Conservation (phyloP, 1,284 basidiomycete species). For the Coniferiporia sulphurascens region DNA sequence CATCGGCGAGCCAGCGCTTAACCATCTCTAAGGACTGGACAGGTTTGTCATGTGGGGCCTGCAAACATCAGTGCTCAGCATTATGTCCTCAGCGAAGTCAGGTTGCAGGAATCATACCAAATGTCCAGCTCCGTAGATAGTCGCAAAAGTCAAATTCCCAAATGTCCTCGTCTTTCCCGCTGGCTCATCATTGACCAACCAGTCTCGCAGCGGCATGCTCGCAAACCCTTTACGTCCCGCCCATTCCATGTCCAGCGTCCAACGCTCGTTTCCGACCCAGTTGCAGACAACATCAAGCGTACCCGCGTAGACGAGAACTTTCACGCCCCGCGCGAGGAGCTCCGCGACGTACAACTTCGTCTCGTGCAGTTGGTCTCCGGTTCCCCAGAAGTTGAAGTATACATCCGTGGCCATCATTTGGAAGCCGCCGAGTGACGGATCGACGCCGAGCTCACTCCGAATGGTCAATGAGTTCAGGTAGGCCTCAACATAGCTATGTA, state of each 20-base stretch:
- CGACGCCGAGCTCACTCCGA: constrained; percentile 56
- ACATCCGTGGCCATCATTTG: constrained; percentile 43
- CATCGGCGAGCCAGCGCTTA: constrained; percentile 46
- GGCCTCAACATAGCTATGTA: constrained; percentile 38
- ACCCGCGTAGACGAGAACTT: constrained; percentile 74
- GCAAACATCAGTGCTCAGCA: not conserved
- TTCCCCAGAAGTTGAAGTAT: constrained; percentile 32
- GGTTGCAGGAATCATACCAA: constrained; percentile 40
- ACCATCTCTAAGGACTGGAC: constrained; percentile 48
- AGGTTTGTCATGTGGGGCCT: constrained; percentile 63
- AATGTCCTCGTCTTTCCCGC: constrained; percentile 56
- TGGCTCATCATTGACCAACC: constrained; percentile 47
- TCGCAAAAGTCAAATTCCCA: constrained; percentile 59
- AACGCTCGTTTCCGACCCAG: constrained; percentile 66
- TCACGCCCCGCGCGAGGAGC: constrained; percentile 70
- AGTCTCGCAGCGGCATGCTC: constrained; percentile 43
- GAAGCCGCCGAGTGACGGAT: constrained; percentile 44
- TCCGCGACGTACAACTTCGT: constrained; percentile 56
- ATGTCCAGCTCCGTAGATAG: constrained; percentile 56
- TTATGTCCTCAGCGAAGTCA: not conserved
- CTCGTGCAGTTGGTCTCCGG: constrained; percentile 38
- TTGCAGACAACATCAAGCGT: constrained; percentile 74
- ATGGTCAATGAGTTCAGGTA: constrained; percentile 56
- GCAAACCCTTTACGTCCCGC: constrained; percentile 49
- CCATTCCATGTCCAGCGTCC: constrained; percentile 62